A percentile compares a stretch with the other conserved stretches of the same genome.
Evolutionary conservation across 1,139 yeast species (phyloP).

Genomic region (Candida glucosophila): DNA sequence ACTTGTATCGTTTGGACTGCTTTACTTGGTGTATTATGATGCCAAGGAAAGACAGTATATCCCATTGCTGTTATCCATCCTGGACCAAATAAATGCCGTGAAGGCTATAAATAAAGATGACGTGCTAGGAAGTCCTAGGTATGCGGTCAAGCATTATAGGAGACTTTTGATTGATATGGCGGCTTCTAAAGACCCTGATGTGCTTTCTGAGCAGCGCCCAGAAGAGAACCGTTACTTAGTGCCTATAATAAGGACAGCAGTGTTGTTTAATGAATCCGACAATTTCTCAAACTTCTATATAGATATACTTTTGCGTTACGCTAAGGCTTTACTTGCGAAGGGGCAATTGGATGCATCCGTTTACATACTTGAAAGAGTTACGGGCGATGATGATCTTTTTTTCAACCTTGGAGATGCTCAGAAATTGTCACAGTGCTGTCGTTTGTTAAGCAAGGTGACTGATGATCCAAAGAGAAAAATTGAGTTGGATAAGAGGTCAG

Average conservation of each 20-base stretch:
- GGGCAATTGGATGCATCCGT: slow-evolving; percentile 28
- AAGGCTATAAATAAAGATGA: slow-evolving; percentile 41
- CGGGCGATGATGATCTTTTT: slow-evolving; percentile 31
- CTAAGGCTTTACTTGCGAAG: slow-evolving; percentile 35
- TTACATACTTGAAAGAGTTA: slow-evolving; percentile 20
- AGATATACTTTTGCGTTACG: slow-evolving; percentile 35
- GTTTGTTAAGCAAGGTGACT: slow-evolving; percentile 26
- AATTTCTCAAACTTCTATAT: slow-evolving; percentile 36
- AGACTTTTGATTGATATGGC: slow-evolving; percentile 31
- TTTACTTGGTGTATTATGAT: slow-evolving; percentile 32
- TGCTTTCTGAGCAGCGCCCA: slow-evolving; percentile 18
- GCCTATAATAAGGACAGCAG: slow-evolving; percentile 25
- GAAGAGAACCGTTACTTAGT: slow-evolving; percentile 19
- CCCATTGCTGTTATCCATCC: slow-evolving; percentile 29
- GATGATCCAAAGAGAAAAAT: slow-evolving; percentile 20
- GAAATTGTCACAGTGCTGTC: slow-evolving; percentile 32
- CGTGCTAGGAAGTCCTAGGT: slow-evolving; percentile 32
- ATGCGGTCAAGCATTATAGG: slow-evolving; percentile 38
- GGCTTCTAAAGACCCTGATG: slow-evolving; percentile 16
- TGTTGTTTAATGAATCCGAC: slow-evolving; percentile 20
- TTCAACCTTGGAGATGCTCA: slow-evolving; percentile 38
- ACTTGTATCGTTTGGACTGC: slow-evolving; percentile 29
- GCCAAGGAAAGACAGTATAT: slow-evolving; percentile 33
- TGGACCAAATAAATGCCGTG: slow-evolving; percentile 29
- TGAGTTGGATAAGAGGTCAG: slow-evolving; percentile 28